Conservation (phyloP, 176 grass and related monocot species). For the Oryza glaberrima region DNA sequence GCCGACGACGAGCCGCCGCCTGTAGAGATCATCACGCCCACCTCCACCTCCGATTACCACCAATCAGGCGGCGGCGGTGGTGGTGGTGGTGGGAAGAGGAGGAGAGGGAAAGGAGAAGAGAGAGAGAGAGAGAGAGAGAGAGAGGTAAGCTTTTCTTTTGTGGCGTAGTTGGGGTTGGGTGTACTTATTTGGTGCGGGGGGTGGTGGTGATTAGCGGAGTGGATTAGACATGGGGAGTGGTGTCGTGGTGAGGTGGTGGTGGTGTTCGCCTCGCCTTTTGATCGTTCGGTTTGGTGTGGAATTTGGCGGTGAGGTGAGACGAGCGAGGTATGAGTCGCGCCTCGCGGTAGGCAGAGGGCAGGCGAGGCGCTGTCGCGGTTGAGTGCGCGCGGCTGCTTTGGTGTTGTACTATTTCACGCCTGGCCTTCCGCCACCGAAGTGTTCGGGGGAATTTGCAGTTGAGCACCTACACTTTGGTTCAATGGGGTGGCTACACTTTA, state of each 20-base stretch:
- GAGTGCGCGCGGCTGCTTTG: slow-evolving; percentile 9
- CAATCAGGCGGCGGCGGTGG: neutral
- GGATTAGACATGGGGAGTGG: slow-evolving; percentile 39
- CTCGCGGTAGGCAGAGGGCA: neutral
- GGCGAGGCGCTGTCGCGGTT: neutral
- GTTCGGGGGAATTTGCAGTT: neutral
- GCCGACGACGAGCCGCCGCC: slow-evolving; percentile 20
- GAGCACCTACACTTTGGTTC: neutral
- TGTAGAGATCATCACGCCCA: slow-evolving; percentile 62
- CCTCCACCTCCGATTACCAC: neutral
- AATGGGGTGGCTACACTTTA: neutral
- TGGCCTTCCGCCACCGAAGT: neutral
- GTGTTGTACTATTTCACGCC: neutral
- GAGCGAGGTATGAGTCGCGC: neutral
- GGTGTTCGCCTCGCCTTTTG: slow-evolving; percentile 29
- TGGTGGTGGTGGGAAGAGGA: slow-evolving; percentile 14
- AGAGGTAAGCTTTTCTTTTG: slow-evolving; percentile 36
- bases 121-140: slow-evolving; percentile 12
- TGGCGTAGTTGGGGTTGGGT: slow-evolving; percentile 38
- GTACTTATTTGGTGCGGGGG: slow-evolving; percentile 49
- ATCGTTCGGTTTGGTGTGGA: slow-evolving; percentile 33
- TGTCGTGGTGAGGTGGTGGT: slow-evolving; percentile 8
- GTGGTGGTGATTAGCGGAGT: slow-evolving; percentile 44
- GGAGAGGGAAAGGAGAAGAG: slow-evolving; percentile 2
- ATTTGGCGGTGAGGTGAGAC: slow-evolving; percentile 12